Evolutionary conservation across 2,329 filamentous ascomycete genomes (phyloP).

Genomic region (Zymoseptoria brevis): DNA sequence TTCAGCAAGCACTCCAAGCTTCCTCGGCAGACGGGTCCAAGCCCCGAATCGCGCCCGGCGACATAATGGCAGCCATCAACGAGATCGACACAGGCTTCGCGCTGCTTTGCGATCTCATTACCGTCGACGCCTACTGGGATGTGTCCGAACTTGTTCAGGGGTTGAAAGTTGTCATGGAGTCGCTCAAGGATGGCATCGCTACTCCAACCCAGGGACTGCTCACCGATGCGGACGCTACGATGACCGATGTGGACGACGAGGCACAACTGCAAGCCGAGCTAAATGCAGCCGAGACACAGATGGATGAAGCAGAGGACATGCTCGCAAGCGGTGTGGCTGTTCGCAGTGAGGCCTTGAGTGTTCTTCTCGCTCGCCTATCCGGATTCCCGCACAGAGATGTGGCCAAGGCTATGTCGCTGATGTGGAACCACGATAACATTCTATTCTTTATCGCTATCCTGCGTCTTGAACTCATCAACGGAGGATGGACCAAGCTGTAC

Average conservation of each 20-base stretch:
- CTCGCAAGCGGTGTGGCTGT: slow-evolving; percentile 56
- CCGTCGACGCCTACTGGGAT: slow-evolving; percentile 54
- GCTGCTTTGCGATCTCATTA: slow-evolving; percentile 57
- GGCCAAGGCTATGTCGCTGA: slow-evolving; percentile 55
- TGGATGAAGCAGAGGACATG: slow-evolving; percentile 60
- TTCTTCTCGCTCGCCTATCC: slow-evolving; percentile 62
- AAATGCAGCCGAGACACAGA: slow-evolving; percentile 42
- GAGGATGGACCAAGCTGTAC: slow-evolving; percentile 68
- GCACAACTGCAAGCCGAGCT: slow-evolving; percentile 32
- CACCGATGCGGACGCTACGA: slow-evolving; percentile 41
- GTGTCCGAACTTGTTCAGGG: slow-evolving; percentile 59
- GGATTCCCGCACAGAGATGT: slow-evolving; percentile 54
- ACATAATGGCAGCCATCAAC: slow-evolving; percentile 55
- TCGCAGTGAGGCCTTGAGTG: slow-evolving; percentile 56
- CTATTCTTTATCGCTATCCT: slow-evolving; percentile 65
- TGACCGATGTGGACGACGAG: slow-evolving; percentile 16
- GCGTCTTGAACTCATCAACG: slow-evolving; percentile 63
- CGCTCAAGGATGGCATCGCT: slow-evolving; percentile 44
- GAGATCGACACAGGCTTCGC: slow-evolving; percentile 62
- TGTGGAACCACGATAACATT: slow-evolving; percentile 59
- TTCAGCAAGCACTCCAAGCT: slow-evolving; percentile 33
- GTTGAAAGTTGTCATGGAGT: slow-evolving; percentile 60
- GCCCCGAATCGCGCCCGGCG: slow-evolving; percentile 40
- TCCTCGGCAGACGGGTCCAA: slow-evolving; percentile 25
- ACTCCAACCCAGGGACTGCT: slow-evolving; percentile 5